Conservation (phyloP, 2,329 filamentous ascomycete species). For the Akanthomyces dipterigenus region DNA sequence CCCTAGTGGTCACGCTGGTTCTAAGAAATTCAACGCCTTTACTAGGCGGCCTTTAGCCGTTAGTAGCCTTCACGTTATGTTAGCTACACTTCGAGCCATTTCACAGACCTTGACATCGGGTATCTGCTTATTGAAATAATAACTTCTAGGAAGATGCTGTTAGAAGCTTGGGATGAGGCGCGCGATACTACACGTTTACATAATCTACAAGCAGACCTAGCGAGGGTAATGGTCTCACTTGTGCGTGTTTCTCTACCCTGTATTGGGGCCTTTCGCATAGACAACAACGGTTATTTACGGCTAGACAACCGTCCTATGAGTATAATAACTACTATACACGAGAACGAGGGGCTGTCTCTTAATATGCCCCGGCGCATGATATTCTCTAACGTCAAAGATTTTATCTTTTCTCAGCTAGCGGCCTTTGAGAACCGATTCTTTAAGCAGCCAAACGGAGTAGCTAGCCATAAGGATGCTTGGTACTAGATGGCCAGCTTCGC, state of each 20-base stretch:
- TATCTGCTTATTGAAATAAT: neutral
- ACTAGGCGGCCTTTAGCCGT: neutral
- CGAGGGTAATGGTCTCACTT: constrained; percentile 22
- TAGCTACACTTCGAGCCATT: neutral
- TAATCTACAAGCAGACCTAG: constrained; percentile 16
- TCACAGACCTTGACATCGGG: neutral
- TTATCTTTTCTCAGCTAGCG: neutral
- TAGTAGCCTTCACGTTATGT: neutral
- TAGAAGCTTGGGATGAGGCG: constrained; percentile 15
- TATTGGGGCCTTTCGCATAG: constrained; percentile 23
- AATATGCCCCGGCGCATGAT: too few species aligned
- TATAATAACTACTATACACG: constrained; percentile 22
- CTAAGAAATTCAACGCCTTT: neutral
- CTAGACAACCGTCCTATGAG: constrained; percentile 31
- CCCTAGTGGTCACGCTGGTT: neutral
- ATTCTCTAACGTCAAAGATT: neutral
- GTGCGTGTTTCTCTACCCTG: constrained; percentile 21
- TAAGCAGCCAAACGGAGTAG: constrained; percentile 9
- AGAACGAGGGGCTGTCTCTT: constrained; percentile 9
- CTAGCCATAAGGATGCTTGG: neutral
- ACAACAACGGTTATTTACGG: constrained; percentile 22
- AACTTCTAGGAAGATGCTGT: constrained; percentile 14
- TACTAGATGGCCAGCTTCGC: constrained; percentile 16
- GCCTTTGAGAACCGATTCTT: neutral
- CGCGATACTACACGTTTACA: constrained; percentile 4